Conservation (phyloP, 352 stramenopile genomes). For the Phytophthora aleatoria region DNA sequence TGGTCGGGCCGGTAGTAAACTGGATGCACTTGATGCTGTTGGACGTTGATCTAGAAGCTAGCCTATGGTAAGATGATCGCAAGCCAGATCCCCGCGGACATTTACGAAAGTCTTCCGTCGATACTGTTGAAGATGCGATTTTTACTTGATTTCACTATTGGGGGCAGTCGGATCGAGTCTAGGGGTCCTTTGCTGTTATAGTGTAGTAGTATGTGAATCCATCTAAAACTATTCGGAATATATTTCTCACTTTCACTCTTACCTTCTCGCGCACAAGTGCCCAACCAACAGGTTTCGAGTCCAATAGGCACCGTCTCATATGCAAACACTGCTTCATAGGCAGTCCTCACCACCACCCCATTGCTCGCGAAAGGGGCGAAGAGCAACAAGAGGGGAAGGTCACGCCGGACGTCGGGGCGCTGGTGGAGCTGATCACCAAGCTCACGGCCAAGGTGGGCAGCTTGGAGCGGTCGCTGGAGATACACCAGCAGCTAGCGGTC, state of each 20-base stretch:
- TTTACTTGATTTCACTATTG: neutral
- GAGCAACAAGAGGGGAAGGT: neutral
- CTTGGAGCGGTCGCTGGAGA: neutral
- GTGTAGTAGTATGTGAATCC: neutral
- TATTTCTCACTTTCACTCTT: neutral
- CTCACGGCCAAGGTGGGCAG: neutral
- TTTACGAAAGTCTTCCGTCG: neutral
- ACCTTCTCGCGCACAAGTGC: neutral
- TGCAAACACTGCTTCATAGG: neutral
- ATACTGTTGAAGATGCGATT: neutral
- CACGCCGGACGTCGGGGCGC: neutral
- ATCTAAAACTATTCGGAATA: neutral
- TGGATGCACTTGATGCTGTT: too few relatives aligned
- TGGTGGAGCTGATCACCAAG: neutral
- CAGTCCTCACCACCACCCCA: too few relatives aligned
- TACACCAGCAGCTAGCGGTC: neutral
- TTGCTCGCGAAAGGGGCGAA: neutral
- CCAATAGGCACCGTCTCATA: neutral
- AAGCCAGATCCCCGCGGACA: neutral
- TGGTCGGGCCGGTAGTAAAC: too few relatives aligned
- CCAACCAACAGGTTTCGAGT: neutral
- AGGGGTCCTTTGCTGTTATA: neutral
- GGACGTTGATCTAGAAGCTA: neutral
- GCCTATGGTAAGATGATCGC: neutral
- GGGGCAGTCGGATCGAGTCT: neutral